Base-by-base conservation (phyloP, 768 basidiomycete genomes). In the Boletellus emodensis region DNA sequence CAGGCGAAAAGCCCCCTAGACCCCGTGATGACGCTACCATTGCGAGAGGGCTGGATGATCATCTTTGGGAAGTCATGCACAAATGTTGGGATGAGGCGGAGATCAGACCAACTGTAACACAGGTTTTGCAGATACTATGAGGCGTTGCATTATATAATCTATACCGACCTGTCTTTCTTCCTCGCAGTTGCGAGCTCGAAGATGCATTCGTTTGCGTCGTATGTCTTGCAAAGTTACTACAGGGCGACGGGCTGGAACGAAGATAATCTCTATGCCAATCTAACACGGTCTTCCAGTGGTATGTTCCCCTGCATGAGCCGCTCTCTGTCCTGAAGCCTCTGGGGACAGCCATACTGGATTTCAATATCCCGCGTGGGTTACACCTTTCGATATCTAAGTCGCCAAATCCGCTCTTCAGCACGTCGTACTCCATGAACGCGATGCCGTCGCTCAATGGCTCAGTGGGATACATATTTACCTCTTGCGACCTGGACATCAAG, bases 221-320 rank as follows among this genome's bases (percentile, higher is more conserved):
- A 92, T 72, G 86, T 97, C 49, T 75, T 97, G 34, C 85, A 87
- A 55, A 85, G 79, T 66, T 97, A 95, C 70, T 94, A 92, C 75
- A 80, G 81, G 57, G 84, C 83, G n/a, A 96, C 92, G 30, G 90
- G 91, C 54, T 98, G 95, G 95, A 94, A 93, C 60, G 91, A 95
- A 65, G 94, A 97, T 69, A 95, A 95, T 61, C 75, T 95, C 18
- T 97, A 91, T 62, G 82, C 87, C 3, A 91, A 94, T 57, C 61
- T 98, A 39, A 96, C 92, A 1, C 82, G 90, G 48, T 89, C 92
- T 33, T 95, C 94, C 2, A 85, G 80, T 71, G 89, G 93, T 95
- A 52, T 41, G 71, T 55, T 26, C 30, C 66, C 60, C 35, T 20
- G 15, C n/a, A 49, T 51, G 3, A 40, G 33, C n/a, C 20, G n/a